Conservation (phyloP, 192 early-diverging fungal species). For the Dissophora globulifera region DNA sequence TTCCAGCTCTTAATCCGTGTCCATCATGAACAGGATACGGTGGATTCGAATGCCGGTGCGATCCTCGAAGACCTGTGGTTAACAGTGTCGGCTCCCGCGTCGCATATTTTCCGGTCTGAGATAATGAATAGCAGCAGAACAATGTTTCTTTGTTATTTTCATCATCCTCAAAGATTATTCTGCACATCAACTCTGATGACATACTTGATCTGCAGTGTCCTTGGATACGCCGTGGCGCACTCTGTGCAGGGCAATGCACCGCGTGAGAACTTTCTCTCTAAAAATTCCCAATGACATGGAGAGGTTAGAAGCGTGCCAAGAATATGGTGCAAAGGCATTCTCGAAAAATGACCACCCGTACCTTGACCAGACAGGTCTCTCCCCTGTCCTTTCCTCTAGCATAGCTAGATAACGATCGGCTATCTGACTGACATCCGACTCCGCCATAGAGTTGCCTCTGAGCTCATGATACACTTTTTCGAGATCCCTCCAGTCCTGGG, state of each 20-base stretch:
- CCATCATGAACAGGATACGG: constrained; percentile 9
- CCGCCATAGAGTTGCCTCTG: constrained; percentile 13
- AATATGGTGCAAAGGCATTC: no score
- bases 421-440: constrained; percentile 8
- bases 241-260: constrained; percentile 32
- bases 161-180: neutral
- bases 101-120: neutral
- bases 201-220: neutral
- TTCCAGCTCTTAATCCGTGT: neutral
- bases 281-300: no score
- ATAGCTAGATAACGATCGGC: constrained; percentile 28
- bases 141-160: no score
- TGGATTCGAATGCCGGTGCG: neutral
- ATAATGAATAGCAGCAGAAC: neutral
- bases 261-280: constrained; percentile 26
- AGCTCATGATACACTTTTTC: constrained; percentile 19
- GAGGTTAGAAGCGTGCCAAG: no score
- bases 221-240: neutral
- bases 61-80: neutral
- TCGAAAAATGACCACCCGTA: constrained; percentile 1
- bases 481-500: constrained; percentile 28
- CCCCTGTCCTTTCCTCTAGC: constrained; percentile 6
- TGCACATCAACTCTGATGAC: neutral
- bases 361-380: constrained; percentile 22
- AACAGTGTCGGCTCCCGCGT: neutral